Conservation (phyloP, 2,329 filamentous ascomycete genomes). For the Phialophora expanda region DNA sequence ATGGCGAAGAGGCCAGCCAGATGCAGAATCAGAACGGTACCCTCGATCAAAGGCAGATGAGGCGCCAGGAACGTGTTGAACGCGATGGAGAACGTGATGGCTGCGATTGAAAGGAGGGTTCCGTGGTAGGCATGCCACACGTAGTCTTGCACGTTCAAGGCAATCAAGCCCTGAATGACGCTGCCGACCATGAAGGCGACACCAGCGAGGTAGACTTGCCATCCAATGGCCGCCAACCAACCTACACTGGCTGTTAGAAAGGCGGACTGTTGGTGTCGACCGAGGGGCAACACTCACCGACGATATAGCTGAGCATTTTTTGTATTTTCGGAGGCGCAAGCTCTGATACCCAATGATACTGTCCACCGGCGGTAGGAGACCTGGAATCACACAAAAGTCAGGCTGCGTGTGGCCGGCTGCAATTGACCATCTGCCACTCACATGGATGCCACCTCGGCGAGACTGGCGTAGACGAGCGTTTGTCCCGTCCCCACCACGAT, state of each 20-base stretch:
- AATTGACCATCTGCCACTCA: slow-evolving; percentile 30
- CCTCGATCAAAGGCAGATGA: slow-evolving; percentile 44
- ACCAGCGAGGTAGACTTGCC: slow-evolving; percentile 53
- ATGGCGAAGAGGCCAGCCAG: slow-evolving; percentile 44
- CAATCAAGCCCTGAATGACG: slow-evolving; percentile 40
- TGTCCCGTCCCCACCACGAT: slow-evolving; percentile 55
- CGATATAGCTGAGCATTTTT: slow-evolving; percentile 61
- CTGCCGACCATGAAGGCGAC: slow-evolving; percentile 46
- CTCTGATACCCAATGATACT: slow-evolving; percentile 65
- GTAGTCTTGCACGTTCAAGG: slow-evolving; percentile 38
- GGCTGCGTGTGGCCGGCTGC: neutral
- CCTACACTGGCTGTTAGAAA: slow-evolving; percentile 40
- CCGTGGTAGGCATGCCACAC: slow-evolving; percentile 43
- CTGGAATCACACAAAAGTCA: slow-evolving; percentile 30
- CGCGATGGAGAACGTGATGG: slow-evolving; percentile 39
- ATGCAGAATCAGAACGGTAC: slow-evolving; percentile 43
- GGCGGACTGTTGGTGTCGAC: slow-evolving; percentile 24
- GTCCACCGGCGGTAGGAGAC: slow-evolving; percentile 50
- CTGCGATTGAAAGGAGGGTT: slow-evolving; percentile 41
- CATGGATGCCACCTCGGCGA: slow-evolving; percentile 60
- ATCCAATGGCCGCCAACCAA: slow-evolving; percentile 53
- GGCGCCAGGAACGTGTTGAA: slow-evolving; percentile 43
- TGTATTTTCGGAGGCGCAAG: slow-evolving; percentile 57
- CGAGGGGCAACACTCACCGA: slow-evolving; percentile 44
- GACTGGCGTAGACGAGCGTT: slow-evolving; percentile 48